Percentiles rank a stretch among this genome's conserved stretches.
These are phyloP conservation scores for Lanzia echinophila DNA, from an alignment of 2,329 filamentous ascomycete species.

Conservation along the genomic window DNA sequence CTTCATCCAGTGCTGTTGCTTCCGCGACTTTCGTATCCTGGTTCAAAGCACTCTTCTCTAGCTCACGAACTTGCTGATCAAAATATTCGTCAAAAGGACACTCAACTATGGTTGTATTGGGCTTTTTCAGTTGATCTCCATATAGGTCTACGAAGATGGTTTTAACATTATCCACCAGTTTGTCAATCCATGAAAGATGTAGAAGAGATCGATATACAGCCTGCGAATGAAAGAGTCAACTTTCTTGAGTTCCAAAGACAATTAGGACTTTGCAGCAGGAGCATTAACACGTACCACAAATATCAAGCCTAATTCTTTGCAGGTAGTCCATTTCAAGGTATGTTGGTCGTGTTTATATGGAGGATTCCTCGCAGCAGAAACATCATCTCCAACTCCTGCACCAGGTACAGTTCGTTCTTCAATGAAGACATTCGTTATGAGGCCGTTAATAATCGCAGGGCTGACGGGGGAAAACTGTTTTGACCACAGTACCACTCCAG, in stretches of 20 bases:
- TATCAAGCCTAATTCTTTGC: constrained; percentile 88
- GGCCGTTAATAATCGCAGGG: constrained; percentile 79
- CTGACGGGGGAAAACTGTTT: constrained; percentile 75
- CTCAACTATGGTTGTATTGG: constrained; percentile 69
- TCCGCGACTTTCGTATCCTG: constrained; percentile 24
- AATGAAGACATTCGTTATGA: constrained; percentile 96
- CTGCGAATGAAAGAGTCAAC: constrained; percentile 38
- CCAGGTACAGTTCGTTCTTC: constrained; percentile 71
- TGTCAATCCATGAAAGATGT: constrained; percentile 94
- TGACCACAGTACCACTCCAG: constrained; percentile 95
- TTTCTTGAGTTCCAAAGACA: not conserved
- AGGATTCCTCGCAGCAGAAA: constrained; percentile 57
- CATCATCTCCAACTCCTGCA: constrained; percentile 52
- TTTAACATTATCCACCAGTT: constrained; percentile 89
- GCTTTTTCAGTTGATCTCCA: constrained; percentile 75
- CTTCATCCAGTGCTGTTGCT: constrained; percentile 20
- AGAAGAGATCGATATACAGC: constrained; percentile 95
- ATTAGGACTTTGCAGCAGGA: not conserved
- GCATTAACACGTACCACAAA: constrained; percentile 62
- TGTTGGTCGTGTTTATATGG: constrained; percentile 88
- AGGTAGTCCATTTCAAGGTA: constrained; percentile 86
- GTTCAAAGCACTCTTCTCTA: constrained; percentile 52
- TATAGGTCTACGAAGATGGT: constrained; percentile 89
- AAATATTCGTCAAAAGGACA: constrained; percentile 92
- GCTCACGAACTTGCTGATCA: constrained; percentile 80